Conservation (phyloP, 2,329 filamentous ascomycete species). For the Rhynchosporium secalis region DNA sequence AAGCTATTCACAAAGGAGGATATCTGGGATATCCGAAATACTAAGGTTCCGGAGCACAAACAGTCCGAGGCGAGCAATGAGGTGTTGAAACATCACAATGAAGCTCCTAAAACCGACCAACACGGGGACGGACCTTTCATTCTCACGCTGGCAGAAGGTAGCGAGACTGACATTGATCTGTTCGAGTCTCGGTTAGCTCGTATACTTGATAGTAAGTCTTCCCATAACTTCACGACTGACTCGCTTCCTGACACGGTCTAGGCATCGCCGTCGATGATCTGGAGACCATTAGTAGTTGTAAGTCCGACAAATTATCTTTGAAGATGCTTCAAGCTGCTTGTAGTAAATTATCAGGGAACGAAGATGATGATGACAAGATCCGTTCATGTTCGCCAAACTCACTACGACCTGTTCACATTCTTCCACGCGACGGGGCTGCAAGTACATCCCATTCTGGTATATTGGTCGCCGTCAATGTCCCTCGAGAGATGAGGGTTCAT, state of each 20-base stretch:
- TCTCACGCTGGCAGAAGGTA: conserved; percentile 2
- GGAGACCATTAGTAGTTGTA: no score
- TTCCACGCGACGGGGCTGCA: neutral
- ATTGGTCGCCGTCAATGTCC: neutral
- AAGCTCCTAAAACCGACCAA: neutral
- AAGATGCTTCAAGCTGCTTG: neutral
- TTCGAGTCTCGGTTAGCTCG: conserved; percentile 12
- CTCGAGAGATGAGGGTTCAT: neutral
- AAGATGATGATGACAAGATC: neutral
- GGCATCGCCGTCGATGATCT: neutral
- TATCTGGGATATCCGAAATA: no score
- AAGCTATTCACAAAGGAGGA: neutral
- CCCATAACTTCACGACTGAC: no score
- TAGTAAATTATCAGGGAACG: no score
- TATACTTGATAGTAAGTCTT: conserved; percentile 13
- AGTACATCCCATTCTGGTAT: neutral
- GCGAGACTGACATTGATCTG: conserved; percentile 13
- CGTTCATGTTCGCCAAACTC: neutral
- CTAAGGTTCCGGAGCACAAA: neutral
- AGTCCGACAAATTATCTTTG: neutral
- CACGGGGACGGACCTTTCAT: neutral
- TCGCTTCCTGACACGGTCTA: neutral
- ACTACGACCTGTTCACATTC: neutral
- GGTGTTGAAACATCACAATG: no score
- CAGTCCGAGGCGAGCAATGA: neutral